Evolutionary conservation across 768 basidiomycete species (phyloP).

Genomic region (Calocybe indica): DNA sequence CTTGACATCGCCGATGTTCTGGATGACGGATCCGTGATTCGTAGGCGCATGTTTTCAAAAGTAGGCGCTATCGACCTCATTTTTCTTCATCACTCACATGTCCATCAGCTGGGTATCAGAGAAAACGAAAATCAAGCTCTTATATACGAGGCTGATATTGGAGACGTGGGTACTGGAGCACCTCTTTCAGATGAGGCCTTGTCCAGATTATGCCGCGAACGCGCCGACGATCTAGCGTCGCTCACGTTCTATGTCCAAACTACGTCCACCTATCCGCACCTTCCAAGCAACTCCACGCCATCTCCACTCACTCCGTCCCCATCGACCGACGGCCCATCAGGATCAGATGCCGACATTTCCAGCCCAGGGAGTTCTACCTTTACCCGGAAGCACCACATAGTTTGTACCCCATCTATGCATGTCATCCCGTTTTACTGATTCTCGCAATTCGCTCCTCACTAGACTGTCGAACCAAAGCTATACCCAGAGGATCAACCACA

Average conservation of each 20-base stretch:
- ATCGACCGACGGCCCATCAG: too few species aligned
- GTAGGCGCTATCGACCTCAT: slow-evolving; percentile 1
- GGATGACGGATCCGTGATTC: slow-evolving; percentile 12
- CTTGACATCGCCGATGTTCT: slow-evolving; percentile 14
- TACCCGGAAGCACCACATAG: too few species aligned
- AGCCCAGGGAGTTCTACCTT: too few species aligned
- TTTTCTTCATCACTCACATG: not conserved
- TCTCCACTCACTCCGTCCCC: not conserved
- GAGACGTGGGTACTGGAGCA: slow-evolving; percentile 11
- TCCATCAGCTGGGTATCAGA: slow-evolving; percentile 10
- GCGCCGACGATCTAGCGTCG: slow-evolving; percentile 12
- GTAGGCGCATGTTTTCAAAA: slow-evolving; percentile 12
- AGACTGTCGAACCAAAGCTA: too few species aligned
- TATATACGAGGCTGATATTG: slow-evolving; percentile 16
- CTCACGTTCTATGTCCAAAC: slow-evolving; percentile 11
- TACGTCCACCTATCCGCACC: not conserved
- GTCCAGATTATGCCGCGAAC: slow-evolving; percentile 10
- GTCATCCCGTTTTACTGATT: too few species aligned
- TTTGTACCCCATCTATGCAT: too few species aligned
- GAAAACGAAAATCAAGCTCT: slow-evolving; percentile 10
- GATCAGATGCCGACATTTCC: too few species aligned
- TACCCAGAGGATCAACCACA: too few species aligned
- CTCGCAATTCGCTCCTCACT: too few species aligned
- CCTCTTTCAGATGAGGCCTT: slow-evolving; percentile 10
- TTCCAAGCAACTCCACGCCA: not conserved